These are phyloP conservation scores for Sclerotinia minor DNA, from an alignment of 2,329 filamentous ascomycete genomes.

Conservation along the genomic window DNA sequence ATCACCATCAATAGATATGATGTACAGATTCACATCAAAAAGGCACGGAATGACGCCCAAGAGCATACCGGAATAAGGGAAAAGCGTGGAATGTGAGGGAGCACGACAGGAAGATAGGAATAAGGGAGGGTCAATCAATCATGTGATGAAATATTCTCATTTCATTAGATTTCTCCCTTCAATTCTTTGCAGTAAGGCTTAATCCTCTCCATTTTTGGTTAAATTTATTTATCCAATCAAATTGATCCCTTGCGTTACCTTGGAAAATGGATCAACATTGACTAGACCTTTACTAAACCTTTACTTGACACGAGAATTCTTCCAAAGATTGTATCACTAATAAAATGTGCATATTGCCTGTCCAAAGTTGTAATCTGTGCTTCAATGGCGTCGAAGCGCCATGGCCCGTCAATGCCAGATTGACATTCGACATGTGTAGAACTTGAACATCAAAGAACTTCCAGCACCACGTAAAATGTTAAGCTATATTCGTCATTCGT, in stretches of 20 bases:
- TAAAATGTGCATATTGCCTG: constrained; percentile 22
- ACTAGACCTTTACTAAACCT: background rate
- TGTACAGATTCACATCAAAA: constrained; percentile 8
- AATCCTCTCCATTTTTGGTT: background rate
- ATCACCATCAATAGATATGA: background rate
- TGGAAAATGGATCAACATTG: constrained; percentile 22
- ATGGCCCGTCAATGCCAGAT: constrained; percentile 20
- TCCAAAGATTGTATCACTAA: constrained; percentile 23
- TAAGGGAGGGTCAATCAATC: constrained; percentile 29
- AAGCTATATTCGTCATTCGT: constrained; percentile 23
- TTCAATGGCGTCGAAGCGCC: constrained; percentile 21
- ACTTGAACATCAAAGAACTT: constrained; percentile 10
- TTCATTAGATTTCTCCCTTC: background rate
- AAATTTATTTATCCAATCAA: constrained; percentile 14
- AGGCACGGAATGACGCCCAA: constrained; percentile 21
- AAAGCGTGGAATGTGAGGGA: constrained; percentile 30
- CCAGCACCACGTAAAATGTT: constrained; percentile 10
- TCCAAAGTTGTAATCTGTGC: constrained; percentile 14
- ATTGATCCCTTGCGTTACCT: constrained; percentile 20
- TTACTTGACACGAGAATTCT: constrained; percentile 21
- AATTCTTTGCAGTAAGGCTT: constrained; percentile 18
- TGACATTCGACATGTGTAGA: constrained; percentile 20
- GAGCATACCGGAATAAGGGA: constrained; percentile 23
- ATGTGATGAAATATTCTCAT: constrained; percentile 26
- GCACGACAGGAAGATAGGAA: constrained; percentile 26